phyloP scores from a whole-genome alignment of 2,329 filamentous ascomycete species.

The Byssothecium circinans region DNA sequence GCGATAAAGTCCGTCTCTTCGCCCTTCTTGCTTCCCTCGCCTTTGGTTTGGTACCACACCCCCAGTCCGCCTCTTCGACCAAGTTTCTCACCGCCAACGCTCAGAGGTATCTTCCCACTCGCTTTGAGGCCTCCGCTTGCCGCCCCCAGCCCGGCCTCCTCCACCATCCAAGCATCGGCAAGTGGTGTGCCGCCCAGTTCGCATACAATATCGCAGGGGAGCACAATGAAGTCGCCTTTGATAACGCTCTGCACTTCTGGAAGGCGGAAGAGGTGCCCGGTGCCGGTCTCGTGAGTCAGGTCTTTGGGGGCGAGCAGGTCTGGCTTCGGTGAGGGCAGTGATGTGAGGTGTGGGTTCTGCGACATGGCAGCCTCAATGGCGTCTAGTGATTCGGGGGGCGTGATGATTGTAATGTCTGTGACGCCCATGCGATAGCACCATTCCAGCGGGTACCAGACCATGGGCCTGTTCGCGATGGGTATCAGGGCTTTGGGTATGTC shows the following conservation, averaged over 20 bases:
- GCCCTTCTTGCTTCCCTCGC: slow-evolving; percentile 75
- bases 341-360: slow-evolving; percentile 76
- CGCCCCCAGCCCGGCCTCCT: slow-evolving; percentile 68
- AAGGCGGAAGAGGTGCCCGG: slow-evolving; percentile 82
- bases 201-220: slow-evolving; percentile 92
- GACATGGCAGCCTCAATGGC: slow-evolving; percentile 71
- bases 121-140: slow-evolving; percentile 55
- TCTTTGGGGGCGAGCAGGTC: slow-evolving; percentile 75
- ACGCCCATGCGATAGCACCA: slow-evolving; percentile 82
- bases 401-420: slow-evolving; percentile 64
- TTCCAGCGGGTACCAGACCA: slow-evolving; percentile 88
- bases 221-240: slow-evolving; percentile 81
- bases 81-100: slow-evolving; percentile 57
- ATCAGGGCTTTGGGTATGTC: slow-evolving; percentile 81
- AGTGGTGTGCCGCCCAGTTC: slow-evolving; percentile 82
- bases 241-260: slow-evolving; percentile 79
- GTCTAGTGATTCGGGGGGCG: slow-evolving; percentile 58
- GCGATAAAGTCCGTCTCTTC: slow-evolving; percentile 93
- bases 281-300: slow-evolving; percentile 82
- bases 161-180: slow-evolving; percentile 89
- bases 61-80: slow-evolving; percentile 77
- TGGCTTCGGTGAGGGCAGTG: slow-evolving; percentile 71
- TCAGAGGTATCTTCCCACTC: slow-evolving; percentile 49
- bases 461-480: slow-evolving; percentile 80
- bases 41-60: slow-evolving; percentile 89